Evolutionary conservation across 2,329 filamentous ascomycete genomes (phyloP), one percentile per base, ranked within the genome.

Genomic region (Claviceps spartinae): DNA sequence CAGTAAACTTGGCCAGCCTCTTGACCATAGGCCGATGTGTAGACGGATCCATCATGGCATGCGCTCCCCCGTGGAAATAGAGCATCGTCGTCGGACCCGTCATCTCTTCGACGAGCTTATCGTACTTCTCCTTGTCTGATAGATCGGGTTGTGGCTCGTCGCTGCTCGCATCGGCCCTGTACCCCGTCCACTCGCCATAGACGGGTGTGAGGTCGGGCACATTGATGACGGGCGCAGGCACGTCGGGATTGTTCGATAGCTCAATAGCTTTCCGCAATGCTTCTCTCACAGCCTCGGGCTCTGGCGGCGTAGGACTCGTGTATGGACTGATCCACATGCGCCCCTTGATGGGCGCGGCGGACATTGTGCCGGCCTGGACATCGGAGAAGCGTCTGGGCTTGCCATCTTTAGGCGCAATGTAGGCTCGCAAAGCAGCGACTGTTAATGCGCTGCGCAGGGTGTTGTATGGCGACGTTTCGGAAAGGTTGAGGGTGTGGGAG

Each of bases 251-350:
- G 18, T 50, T 46, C 11, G 67, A 58, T 30, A 58, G 54, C 18
- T 58, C 54, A 45, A 89, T 78, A 3, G 76, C 77, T 34, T 68
- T 67, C 56, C 81, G 69, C 26, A 89, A 61, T 1, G 75, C 72
- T 44, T 83, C 74, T n/a, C 77, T 69, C 14, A 82, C 63, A 43
- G 72, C 77, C 18, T 45, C 53, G 60, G 62, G 74, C 63, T 72
- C 78, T 53, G 78, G 71, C 0, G 83, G 85, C 2, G 70, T 69
- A 0, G 80, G 77, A 16, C 88, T 70, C 0, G 76, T 78, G 43
- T 86, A 82, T 51, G 80, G 85, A 60, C 82, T 83, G 24, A 95
- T 75, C 90, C 90, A 96, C 57, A 93, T 81, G 45, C 78, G 79
- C 3, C 88, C 88, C 63, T 87, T 89, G 62, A 94, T 72, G 0